These are phyloP conservation scores for Arthrocladium fulminans DNA, from an alignment of 2,329 filamentous ascomycete species.

Conservation along the genomic window DNA sequence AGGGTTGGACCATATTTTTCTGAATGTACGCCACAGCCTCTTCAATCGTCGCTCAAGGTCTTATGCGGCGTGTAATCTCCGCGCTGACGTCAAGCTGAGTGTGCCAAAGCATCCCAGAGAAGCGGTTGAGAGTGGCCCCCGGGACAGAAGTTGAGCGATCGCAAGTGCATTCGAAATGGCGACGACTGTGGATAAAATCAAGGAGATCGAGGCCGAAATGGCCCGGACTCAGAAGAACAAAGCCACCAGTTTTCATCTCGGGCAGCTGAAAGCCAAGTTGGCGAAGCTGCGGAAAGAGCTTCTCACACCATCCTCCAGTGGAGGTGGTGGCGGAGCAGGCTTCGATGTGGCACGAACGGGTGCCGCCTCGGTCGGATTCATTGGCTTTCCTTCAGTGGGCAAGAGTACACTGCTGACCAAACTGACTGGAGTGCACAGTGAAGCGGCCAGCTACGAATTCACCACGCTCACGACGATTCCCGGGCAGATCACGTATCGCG, in stretches of 20 bases:
- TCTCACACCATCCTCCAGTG: slow-evolving; percentile 68
- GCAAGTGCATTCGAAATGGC: slow-evolving; percentile 62
- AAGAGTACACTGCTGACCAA: slow-evolving; percentile 97
- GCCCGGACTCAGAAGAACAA: slow-evolving; percentile 96
- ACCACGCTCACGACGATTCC: slow-evolving; percentile 96
- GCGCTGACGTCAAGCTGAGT: too few species aligned
- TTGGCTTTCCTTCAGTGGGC: slow-evolving; percentile 94
- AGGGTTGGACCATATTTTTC: neutral
- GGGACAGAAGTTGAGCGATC: too few species aligned
- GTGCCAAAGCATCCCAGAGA: too few species aligned
- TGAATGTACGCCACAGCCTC: neutral
- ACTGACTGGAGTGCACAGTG: slow-evolving; percentile 91
- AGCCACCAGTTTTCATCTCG: slow-evolving; percentile 84
- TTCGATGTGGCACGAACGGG: slow-evolving; percentile 98
- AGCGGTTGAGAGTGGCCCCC: too few species aligned
- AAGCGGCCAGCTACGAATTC: slow-evolving; percentile 96
- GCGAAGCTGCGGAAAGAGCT: slow-evolving; percentile 96
- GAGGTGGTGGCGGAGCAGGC: slow-evolving; percentile 75
- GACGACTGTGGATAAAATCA: slow-evolving; percentile 99
- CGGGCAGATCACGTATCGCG: slow-evolving; percentile 92
- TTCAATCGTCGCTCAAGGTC: too few species aligned
- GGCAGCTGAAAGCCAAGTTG: slow-evolving; percentile 93
- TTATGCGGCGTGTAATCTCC: too few species aligned
- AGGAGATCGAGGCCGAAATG: slow-evolving; percentile 97
- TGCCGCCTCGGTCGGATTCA: slow-evolving; percentile 94